Percentiles rank a stretch among this genome's conserved stretches.
These are phyloP conservation scores for Epichloe festucae DNA, from an alignment of 2,329 filamentous ascomycete species.

Conservation along the genomic window DNA sequence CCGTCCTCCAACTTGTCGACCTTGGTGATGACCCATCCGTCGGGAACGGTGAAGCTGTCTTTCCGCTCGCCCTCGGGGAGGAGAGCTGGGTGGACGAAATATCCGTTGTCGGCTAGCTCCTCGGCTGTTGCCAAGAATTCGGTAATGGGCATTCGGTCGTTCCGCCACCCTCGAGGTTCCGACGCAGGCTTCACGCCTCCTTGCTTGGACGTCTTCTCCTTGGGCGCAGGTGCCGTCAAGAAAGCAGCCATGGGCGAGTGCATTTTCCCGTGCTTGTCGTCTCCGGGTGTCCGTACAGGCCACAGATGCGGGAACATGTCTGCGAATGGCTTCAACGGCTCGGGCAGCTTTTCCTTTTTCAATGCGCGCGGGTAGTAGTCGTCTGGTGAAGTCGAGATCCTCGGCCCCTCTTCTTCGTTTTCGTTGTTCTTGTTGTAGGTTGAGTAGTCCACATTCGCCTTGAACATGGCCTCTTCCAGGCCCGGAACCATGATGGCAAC, in stretches of 20 bases:
- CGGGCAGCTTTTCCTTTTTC: slow-evolving; percentile 35
- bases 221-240: slow-evolving; percentile 59
- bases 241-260: slow-evolving; percentile 82
- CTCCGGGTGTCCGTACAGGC: slow-evolving; percentile 79
- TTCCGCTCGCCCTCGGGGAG: slow-evolving; percentile 45
- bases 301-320: slow-evolving; percentile 80
- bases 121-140: slow-evolving; percentile 60
- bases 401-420: slow-evolving; percentile 15
- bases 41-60: slow-evolving; percentile 38
- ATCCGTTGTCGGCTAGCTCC: slow-evolving; percentile 74
- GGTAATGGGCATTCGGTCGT: slow-evolving; percentile 70
- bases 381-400: slow-evolving; percentile 35
- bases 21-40: slow-evolving; percentile 73
- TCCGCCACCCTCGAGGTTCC: slow-evolving; percentile 54
- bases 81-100: slow-evolving; percentile 67
- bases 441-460: slow-evolving; percentile 39
- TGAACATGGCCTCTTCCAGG: slow-evolving; percentile 81
- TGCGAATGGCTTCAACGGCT: slow-evolving; percentile 51
- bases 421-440: slow-evolving; percentile 27
- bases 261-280: slow-evolving; percentile 66
- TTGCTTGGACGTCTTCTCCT: slow-evolving; percentile 47
- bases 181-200: slow-evolving; percentile 45
- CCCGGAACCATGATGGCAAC: slow-evolving; percentile 89
- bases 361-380: slow-evolving; percentile 46
- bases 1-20: slow-evolving; percentile 56